Conservation (phyloP, 306 rosid species). For the Castanea sativa region DNA sequence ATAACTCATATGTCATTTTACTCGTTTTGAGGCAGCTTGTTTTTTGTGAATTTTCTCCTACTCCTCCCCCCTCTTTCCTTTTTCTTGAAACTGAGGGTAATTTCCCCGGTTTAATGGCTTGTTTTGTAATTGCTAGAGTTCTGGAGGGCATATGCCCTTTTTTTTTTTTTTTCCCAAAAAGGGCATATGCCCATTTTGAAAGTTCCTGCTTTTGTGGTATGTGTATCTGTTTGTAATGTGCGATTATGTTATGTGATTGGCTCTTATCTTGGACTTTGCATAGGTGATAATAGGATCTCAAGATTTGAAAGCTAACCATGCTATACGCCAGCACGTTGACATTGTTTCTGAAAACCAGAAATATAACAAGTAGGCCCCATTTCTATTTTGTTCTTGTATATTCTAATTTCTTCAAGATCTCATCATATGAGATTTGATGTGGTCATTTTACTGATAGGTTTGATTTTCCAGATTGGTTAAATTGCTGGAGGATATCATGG, state of each 20-base stretch:
- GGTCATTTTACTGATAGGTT: constrained; percentile 22
- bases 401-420: constrained; percentile 5
- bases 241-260: neutral
- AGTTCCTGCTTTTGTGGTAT: neutral
- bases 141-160: neutral
- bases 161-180: neutral
- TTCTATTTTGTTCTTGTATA: constrained; percentile 21
- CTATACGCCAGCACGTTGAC: constrained; percentile 86
- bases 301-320: constrained; percentile 92
- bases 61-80: neutral
- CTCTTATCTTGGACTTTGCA: constrained; percentile 20
- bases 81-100: neutral
- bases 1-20: neutral
- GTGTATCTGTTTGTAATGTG: neutral
- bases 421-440: neutral
- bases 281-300: constrained; percentile 90
- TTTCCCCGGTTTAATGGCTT: neutral
- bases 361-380: constrained; percentile 70
- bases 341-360: constrained; percentile 93
- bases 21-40: neutral
- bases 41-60: neutral
- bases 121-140: neutral
- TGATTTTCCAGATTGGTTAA: constrained; percentile 72
- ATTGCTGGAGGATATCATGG: constrained; percentile 95
- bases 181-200: neutral